Evolutionary conservation across 2,329 filamentous ascomycete species (phyloP), one percentile per base, ranked within the genome.

Genomic region (Hymenoscyphus scutula): DNA sequence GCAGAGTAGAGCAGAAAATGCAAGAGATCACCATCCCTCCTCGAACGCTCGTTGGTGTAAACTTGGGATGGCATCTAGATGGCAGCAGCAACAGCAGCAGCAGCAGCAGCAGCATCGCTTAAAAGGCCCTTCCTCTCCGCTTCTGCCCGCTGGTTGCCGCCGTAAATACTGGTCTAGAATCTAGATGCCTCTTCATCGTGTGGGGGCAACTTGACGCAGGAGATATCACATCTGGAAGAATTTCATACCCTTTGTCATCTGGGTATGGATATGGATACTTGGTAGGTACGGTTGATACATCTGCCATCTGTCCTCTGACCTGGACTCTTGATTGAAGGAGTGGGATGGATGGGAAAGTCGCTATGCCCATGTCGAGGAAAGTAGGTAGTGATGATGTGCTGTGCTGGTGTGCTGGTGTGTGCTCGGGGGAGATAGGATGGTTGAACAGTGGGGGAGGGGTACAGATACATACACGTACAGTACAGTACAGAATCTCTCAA

Each of bases 151-250:
- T 19, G 37, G 15, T 41, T 17, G 13, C 37, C 37, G 37, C 38
- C 19, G 32, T 45, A 5, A 19, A 45, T 45, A 45, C 38, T 45
- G 8, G 17, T 6, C 19, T n/a, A 5, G 19, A 17, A 17, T 13
- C 2, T 19, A 15, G 15, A 45, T 15, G 7, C 11, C 3, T 6
- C n/a, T 48, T 19, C 5, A 10, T 19, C n/a, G 41, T 19, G 38
- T 48, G 41, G 41, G 41, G 41, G 41, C 17, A 48, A 5, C 38
- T 48, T 48, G 41, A 48, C 41, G 41, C 41, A 48, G n/a, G 41
- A 48, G 41, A 48, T 48, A 48, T 48, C 41, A 48, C 41, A 48
- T 17, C 41, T 48, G 41, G 41, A 48, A 19, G 13, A 45, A 45
- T 19, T 45, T 8, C 11, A 45, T 45, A 48, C 10, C 41, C n/a